Percentiles rank a stretch among this genome's conserved stretches.
Evolutionary conservation across 1,284 basidiomycete genomes (phyloP).

Genomic region (Pseudozyma hubeiensis): DNA sequence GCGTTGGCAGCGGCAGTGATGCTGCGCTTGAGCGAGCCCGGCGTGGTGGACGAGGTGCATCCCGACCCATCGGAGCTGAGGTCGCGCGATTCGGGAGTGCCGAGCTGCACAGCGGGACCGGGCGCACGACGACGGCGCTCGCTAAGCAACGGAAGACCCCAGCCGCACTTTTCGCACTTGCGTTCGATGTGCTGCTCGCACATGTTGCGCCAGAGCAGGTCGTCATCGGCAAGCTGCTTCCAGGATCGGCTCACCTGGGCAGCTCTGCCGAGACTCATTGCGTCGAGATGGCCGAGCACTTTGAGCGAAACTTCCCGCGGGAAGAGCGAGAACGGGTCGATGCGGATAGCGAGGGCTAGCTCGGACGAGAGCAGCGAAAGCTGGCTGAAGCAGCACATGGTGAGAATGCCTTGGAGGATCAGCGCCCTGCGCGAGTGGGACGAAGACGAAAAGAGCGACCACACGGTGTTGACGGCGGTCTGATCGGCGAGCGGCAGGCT

Average conservation of each 20-base stretch:
- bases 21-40: conserved; percentile 61
- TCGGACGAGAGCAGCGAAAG: conserved; percentile 96
- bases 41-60: conserved; percentile 19
- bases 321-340: conserved; percentile 89
- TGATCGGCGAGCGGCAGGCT: conserved; percentile 88
- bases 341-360: conserved; percentile 86
- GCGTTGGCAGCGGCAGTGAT: conserved; percentile 67
- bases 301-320: conserved; percentile 91
- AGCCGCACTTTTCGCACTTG: conserved; percentile 96
- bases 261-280: conserved; percentile 92
- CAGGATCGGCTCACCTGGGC: conserved; percentile 91
- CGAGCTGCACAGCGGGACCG: conserved; percentile 45
- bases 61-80: conserved; percentile 60
- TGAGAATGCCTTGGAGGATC: conserved; percentile 94
- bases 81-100: conserved; percentile 51
- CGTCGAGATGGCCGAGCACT: conserved; percentile 91
- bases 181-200: conserved; percentile 99
- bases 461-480: conserved; percentile 88
- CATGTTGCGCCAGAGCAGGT: conserved; percentile 94
- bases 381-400: conserved; percentile 99
- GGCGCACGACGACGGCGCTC: conserved; percentile 76
- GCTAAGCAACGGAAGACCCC: conserved; percentile 88
- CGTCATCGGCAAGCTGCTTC: conserved; percentile 92
- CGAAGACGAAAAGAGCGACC: conserved; percentile 96
- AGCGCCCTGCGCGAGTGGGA: conserved; percentile 88